phyloP scores from a whole-genome alignment of 441 rosid genomes.

The Gossypium gossypioides region DNA sequence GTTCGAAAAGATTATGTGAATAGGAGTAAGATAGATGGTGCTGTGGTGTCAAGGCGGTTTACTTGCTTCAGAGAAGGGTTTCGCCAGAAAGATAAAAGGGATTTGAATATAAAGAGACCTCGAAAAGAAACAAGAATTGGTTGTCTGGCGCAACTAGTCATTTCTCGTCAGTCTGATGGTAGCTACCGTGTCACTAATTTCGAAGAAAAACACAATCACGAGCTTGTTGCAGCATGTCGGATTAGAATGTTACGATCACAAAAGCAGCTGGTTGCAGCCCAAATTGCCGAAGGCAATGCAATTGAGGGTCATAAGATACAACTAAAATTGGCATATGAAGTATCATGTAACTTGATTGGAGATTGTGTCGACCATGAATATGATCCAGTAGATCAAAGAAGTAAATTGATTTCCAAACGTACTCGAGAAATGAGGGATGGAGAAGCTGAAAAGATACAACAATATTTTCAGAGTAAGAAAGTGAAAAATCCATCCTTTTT shows the following conservation, averaged over 20 bases:
- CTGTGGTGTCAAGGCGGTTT: constrained; percentile 26
- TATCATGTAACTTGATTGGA: constrained; percentile 2
- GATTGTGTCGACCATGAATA: constrained; percentile 12
- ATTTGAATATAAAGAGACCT: constrained; percentile 18
- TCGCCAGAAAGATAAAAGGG: constrained; percentile 17
- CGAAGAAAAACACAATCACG: constrained; percentile 27
- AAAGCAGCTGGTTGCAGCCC: constrained; percentile 16
- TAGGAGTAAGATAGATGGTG: constrained; percentile 25
- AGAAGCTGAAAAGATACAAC: constrained; percentile 25
- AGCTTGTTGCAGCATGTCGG: constrained; percentile 23
- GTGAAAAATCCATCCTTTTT: constrained; percentile 24
- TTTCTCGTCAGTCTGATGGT: constrained; percentile 27
- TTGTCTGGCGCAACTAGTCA: constrained; percentile 29
- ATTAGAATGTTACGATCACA: constrained; percentile 23
- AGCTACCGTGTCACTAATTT: constrained; percentile 24
- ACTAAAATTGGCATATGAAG: constrained; percentile 9
- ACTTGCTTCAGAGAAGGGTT: constrained; percentile 32
- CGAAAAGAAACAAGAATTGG: constrained; percentile 30
- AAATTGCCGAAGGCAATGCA: constrained; percentile 13
- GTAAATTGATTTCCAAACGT: constrained; percentile 18
- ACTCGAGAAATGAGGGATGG: constrained; percentile 20
- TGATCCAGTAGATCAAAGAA: constrained; percentile 12
- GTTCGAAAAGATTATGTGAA: constrained; percentile 26
- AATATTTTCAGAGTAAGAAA: constrained; percentile 22
- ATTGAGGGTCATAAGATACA: constrained; percentile 6